Evolutionary conservation across 1,139 yeast genomes (phyloP).

Genomic region (Candida smagusa): DNA sequence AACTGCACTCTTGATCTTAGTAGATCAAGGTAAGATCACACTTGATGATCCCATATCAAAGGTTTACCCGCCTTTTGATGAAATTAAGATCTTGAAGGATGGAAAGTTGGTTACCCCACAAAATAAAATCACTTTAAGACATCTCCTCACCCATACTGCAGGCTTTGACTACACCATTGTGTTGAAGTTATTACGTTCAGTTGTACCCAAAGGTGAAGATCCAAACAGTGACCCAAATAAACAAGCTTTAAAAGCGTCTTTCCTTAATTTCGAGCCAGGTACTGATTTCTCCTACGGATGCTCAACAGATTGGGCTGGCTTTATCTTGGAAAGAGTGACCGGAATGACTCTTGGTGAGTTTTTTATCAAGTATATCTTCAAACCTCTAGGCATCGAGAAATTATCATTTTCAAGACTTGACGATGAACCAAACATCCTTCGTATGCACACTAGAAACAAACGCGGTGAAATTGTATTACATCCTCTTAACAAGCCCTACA

Average conservation of each 20-base stretch:
- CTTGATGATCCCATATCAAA: slow-evolving; percentile 40
- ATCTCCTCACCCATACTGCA: slow-evolving; percentile 49
- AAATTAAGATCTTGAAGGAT: slow-evolving; percentile 37
- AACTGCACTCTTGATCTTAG: slow-evolving; percentile 43
- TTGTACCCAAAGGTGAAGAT: slow-evolving; percentile 16
- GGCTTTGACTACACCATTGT: slow-evolving; percentile 50
- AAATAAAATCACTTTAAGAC: slow-evolving; percentile 43
- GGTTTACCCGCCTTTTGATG: slow-evolving; percentile 40
- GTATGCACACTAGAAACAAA: slow-evolving; percentile 17
- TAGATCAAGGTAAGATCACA: slow-evolving; percentile 41
- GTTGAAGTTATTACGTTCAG: slow-evolving; percentile 4
- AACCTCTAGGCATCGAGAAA: slow-evolving; percentile 41
- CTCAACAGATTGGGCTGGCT: slow-evolving; percentile 53
- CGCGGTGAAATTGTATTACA: slow-evolving; percentile 6
- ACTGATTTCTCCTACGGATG: slow-evolving; percentile 50
- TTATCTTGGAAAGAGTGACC: slow-evolving; percentile 40
- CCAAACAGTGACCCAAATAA: slow-evolving; percentile 18
- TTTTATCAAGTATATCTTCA: slow-evolving; percentile 36
- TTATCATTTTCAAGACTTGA: slow-evolving; percentile 30
- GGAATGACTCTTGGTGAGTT: slow-evolving; percentile 44
- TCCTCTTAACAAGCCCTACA: slow-evolving; percentile 1
- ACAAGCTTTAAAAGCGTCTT: slow-evolving; percentile 27
- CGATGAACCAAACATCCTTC: slow-evolving; percentile 23
- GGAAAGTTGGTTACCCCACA: slow-evolving; percentile 2
- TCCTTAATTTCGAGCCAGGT: slow-evolving; percentile 51